Evolutionary conservation across 306 rosid genomes (phyloP).

Genomic region (Vigna mungo): DNA sequence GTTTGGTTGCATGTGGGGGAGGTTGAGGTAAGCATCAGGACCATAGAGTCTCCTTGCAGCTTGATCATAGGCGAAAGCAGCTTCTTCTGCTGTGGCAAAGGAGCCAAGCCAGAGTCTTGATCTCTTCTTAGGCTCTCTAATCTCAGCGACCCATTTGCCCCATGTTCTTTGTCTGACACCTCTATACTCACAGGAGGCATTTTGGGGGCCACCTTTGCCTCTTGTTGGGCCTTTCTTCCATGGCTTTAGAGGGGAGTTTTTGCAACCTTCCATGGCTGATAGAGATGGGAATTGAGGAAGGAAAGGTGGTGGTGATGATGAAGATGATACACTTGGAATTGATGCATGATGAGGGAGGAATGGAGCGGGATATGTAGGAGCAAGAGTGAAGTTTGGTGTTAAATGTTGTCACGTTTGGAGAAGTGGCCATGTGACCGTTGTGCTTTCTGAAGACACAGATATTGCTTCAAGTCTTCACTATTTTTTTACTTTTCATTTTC

Average conservation of each 20-base stretch:
- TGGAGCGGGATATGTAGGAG: conserved; percentile 86
- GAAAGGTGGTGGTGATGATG: conserved; percentile 23
- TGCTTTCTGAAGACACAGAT: conserved; percentile 32
- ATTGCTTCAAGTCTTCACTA: conserved; percentile 40
- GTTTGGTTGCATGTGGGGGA: conserved; percentile 77
- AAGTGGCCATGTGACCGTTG: conserved; percentile 78
- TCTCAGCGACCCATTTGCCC: conserved; percentile 99
- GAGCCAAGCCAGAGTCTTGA: conserved; percentile 97
- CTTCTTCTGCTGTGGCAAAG: conserved; percentile 93
- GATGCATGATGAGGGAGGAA: conserved; percentile 47
- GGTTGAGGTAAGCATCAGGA: conserved; percentile 91
- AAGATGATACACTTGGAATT: conserved; percentile 4
- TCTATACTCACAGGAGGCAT: conserved; percentile 84
- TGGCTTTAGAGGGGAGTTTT: conserved; percentile 76
- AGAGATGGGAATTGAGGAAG: conserved; percentile 18
- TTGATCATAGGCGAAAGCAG: conserved; percentile 95
- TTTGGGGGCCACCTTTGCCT: conserved; percentile 97
- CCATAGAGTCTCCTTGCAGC: conserved; percentile 96
- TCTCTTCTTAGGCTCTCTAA: conserved; percentile 95
- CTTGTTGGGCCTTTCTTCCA: conserved; percentile 98
- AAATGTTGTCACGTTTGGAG: conserved; percentile 88
- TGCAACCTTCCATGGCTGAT: conserved; percentile 69
- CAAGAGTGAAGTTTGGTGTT: conserved; percentile 64
- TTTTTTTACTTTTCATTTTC: not conserved
- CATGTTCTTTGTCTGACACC: conserved; percentile 97